Base-by-base conservation (phyloP, 441 rosid species). In the Bocquillonia castaneifolia region DNA sequence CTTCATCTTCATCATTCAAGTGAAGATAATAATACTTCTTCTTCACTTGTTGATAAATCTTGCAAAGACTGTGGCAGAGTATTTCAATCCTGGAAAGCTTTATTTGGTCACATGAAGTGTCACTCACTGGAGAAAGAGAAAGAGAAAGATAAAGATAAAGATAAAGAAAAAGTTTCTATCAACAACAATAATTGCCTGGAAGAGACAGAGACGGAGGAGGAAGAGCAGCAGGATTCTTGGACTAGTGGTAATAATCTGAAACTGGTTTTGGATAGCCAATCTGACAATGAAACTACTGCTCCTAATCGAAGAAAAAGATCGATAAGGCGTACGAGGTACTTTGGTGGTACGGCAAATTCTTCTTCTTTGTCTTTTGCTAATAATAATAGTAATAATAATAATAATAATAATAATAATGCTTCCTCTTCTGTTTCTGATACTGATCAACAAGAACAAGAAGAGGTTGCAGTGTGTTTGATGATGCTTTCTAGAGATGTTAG, bases 381-480 rank as follows among this genome's bases (percentile, higher is more conserved):
- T 68, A 82, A 74, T n/a, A n/a, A n/a, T n/a, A n/a, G n/a, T n/a
- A n/a, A n/a, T n/a, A n/a, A n/a, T n/a, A n/a, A n/a, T n/a, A n/a
- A n/a, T n/a, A n/a, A n/a, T n/a, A n/a, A n/a, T n/a, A n/a, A n/a
- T 34, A 18, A 48, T 64, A 36, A 52, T 59, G 71, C 83, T 75
- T 64, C 72, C 8, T 74, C 55, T 32, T 64, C 71, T 54, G 73
- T 59, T 34, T 64, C 81, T 71, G 72, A 70, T 32, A 73, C 47
- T 65, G 83, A 76, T 50, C 54, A 20, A 75, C 82, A 77, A 79
- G 91, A 84, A 34, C 83, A 72, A 59, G 71, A 82, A 64, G 85
- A 91, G 66, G 87, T 77, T 25, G 93, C 93, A 2, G 60, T 75
- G 39, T 80, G 84, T 72, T 80, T 91, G 84, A 81, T 93, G 79